Percentiles rank a stretch among this genome's conserved stretches.
phyloP scores from a whole-genome alignment of 2,329 filamentous ascomycete genomes.

The Arthrobotrys megalospora region DNA sequence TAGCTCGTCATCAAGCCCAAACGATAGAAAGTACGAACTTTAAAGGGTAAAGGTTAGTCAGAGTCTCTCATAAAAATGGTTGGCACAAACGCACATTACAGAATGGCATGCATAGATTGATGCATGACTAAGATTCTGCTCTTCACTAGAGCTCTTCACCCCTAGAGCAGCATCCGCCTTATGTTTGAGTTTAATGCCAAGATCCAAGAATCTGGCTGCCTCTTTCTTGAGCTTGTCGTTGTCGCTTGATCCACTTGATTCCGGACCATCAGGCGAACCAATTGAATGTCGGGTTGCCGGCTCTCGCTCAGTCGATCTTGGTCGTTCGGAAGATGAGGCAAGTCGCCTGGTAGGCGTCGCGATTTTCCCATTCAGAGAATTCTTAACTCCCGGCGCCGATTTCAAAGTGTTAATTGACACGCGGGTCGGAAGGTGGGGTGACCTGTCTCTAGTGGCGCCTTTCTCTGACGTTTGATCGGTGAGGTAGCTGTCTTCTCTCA shows the following conservation, averaged over 20 bases:
- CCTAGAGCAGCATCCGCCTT: constrained; percentile 54
- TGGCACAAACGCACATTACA: constrained; percentile 42
- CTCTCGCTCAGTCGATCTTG: constrained; percentile 48
- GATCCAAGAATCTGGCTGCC: constrained; percentile 42
- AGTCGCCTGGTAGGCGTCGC: constrained; percentile 47
- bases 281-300: constrained; percentile 21
- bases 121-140: constrained; percentile 50
- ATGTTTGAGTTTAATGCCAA: constrained; percentile 58
- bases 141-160: constrained; percentile 42
- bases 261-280: constrained; percentile 22
- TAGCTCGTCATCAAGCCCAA: constrained; percentile 55
- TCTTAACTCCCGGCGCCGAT: constrained; percentile 24
- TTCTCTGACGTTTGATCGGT: constrained; percentile 30
- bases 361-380: constrained; percentile 44
- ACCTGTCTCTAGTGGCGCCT: constrained; percentile 32
- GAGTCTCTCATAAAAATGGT: no score
- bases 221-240: constrained; percentile 46
- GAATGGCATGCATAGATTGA: constrained; percentile 56
- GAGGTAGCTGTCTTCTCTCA: constrained; percentile 25
- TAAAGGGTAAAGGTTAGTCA: neutral
- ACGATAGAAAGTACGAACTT: constrained; percentile 56
- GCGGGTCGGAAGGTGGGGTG: constrained; percentile 44
- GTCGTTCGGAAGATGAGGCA: constrained; percentile 43
- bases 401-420: constrained; percentile 52
- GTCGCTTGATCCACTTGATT: constrained; percentile 31